phyloP scores from a whole-genome alignment of 352 stramenopile species.

The Discostella stelligera region DNA sequence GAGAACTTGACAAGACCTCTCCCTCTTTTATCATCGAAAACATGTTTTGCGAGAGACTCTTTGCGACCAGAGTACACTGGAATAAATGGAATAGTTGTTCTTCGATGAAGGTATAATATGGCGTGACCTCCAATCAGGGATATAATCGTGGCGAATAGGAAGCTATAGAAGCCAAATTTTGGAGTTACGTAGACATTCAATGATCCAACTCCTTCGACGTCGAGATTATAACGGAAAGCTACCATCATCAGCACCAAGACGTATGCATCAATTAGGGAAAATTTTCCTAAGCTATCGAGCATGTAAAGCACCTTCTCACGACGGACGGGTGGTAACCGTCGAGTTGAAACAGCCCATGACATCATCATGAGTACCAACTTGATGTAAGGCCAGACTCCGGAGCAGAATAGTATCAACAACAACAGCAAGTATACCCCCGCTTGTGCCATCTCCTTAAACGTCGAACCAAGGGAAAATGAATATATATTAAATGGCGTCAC shows the following conservation, averaged over 20 bases:
- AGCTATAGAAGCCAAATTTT: conserved; percentile 81
- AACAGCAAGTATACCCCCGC: conserved; percentile 80
- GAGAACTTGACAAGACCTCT: conserved; percentile 48
- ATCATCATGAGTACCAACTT: conserved; percentile 80
- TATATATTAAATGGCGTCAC: conserved; percentile 53
- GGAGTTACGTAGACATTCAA: conserved; percentile 80
- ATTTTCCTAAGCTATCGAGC: conserved; percentile 82
- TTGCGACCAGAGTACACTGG: conserved; percentile 49
- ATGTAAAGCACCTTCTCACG: conserved; percentile 74
- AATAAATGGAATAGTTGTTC: conserved; percentile 44
- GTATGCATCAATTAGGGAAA: conserved; percentile 83
- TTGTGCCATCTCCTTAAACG: conserved; percentile 62
- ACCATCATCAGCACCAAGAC: conserved; percentile 85
- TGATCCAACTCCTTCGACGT: conserved; percentile 53
- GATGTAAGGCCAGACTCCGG: conserved; percentile 83
- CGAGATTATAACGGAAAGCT: conserved; percentile 82
- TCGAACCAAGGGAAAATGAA: conserved; percentile 45
- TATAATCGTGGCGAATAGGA: conserved; percentile 78
- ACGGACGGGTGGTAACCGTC: conserved; percentile 40
- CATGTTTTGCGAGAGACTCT: conserved; percentile 47
- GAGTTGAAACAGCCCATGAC: conserved; percentile 60
- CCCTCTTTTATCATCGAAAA: conserved; percentile 57
- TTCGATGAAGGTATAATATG: conserved; percentile 77
- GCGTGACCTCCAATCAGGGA: conserved; percentile 78
- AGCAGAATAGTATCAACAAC: conserved; percentile 80